phyloP scores from a whole-genome alignment of 805 yeast species.

The Teunomyces tritomae region DNA sequence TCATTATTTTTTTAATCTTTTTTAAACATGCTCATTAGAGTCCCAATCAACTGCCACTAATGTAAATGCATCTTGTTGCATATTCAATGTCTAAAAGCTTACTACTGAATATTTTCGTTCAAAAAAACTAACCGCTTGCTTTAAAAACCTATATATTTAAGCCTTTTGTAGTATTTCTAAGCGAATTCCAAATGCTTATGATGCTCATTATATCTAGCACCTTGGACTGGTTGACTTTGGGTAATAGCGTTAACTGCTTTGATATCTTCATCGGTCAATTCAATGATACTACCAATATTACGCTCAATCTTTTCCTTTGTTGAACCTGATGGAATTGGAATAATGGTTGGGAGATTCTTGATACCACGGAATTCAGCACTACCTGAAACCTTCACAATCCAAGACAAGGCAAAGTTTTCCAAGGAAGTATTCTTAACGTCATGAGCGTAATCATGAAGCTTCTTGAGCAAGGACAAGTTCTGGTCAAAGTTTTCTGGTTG shows the following conservation, averaged over 20 bases:
- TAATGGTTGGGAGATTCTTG: slow-evolving; percentile 46
- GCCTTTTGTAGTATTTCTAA: neutral
- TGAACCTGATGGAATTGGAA: slow-evolving; percentile 83
- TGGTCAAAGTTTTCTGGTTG: slow-evolving; percentile 51
- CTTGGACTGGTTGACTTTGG: slow-evolving; percentile 44
- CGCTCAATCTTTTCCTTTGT: slow-evolving; percentile 56
- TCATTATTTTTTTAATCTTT: slow-evolving; percentile 10
- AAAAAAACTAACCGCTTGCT: neutral
- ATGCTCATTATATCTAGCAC: slow-evolving; percentile 51
- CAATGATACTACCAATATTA: slow-evolving; percentile 47
- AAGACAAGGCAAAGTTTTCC: slow-evolving; percentile 47
- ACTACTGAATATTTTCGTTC: neutral
- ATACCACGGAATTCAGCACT: slow-evolving; percentile 45
- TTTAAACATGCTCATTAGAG: no score
- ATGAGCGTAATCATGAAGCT: slow-evolving; percentile 50
- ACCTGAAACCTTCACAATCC: slow-evolving; percentile 65
- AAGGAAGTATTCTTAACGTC: slow-evolving; percentile 49
- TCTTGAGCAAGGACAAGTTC: slow-evolving; percentile 50
- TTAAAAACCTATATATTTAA: no score
- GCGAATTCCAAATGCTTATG: slow-evolving; percentile 4
- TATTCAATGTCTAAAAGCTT: neutral
- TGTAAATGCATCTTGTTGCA: no score
- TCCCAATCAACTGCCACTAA: no score
- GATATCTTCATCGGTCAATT: slow-evolving; percentile 57
- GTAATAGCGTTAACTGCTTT: slow-evolving; percentile 49